Percentiles rank a stretch among this genome's conserved stretches.
phyloP scores from a whole-genome alignment of 1,139 yeast species.

The Diutina neorugosa region DNA sequence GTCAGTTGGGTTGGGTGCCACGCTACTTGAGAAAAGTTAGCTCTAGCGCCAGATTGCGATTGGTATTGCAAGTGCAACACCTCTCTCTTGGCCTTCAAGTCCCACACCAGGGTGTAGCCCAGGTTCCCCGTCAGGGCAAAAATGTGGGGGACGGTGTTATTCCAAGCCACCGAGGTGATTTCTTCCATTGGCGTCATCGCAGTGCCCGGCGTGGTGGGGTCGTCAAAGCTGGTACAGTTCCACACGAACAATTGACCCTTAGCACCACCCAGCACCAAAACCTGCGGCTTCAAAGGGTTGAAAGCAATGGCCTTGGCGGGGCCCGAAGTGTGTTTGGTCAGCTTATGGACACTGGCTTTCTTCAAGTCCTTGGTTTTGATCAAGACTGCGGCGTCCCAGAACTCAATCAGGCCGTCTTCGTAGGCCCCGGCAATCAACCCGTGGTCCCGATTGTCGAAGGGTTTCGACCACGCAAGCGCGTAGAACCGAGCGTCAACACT shows the following conservation, averaged over 20 bases:
- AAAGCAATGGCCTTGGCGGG: constrained; percentile 66
- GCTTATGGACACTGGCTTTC: constrained; percentile 28
- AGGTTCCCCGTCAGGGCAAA: constrained; percentile 81
- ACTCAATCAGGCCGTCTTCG: constrained; percentile 69
- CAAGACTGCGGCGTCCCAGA: constrained; percentile 53
- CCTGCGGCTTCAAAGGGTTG: constrained; percentile 60
- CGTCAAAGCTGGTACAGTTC: constrained; percentile 59
- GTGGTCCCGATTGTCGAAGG: constrained; percentile 37
- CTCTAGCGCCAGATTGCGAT: constrained; percentile 37
- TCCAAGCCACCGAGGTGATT: constrained; percentile 81
- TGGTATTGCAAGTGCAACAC: constrained; percentile 69
- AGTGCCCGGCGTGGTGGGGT: constrained; percentile 64
- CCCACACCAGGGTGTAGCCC: constrained; percentile 91
- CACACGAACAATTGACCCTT: constrained; percentile 82
- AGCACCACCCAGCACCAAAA: constrained; percentile 78
- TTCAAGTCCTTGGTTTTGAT: constrained; percentile 23
- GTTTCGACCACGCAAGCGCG: constrained; percentile 78
- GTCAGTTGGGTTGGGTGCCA: constrained; percentile 89
- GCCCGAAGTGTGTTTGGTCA: constrained; percentile 45
- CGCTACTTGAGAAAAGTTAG: constrained; percentile 54
- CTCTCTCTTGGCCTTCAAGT: constrained; percentile 75
- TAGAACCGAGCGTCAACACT: constrained; percentile 54
- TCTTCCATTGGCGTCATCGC: constrained; percentile 79
- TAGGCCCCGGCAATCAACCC: constrained; percentile 81
- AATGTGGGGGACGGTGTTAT: constrained; percentile 71